Percentiles rank a stretch among this genome's conserved stretches.
Evolutionary conservation across 345 rosid species (phyloP).

Genomic region (Isatis tinctoria): DNA sequence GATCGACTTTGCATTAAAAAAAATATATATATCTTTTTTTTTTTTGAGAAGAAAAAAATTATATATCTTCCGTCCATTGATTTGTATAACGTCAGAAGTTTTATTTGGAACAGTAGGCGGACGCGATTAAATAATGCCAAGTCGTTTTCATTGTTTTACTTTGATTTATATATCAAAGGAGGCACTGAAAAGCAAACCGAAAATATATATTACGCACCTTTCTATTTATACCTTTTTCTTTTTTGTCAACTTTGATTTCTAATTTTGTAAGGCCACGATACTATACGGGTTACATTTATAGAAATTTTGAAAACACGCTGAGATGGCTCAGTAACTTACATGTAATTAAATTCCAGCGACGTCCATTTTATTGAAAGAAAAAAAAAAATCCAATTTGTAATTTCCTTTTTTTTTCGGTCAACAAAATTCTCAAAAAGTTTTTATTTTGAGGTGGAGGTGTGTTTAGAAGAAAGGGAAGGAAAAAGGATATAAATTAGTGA

Average conservation of each 20-base stretch:
- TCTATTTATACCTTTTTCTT: not conserved
- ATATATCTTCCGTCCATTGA: not conserved
- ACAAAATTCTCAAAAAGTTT: too few species aligned
- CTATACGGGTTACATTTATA: not conserved
- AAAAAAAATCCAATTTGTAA: not conserved
- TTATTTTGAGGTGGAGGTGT: too few species aligned
- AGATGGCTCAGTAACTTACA: not conserved
- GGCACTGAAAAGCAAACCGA: constrained; percentile 5
- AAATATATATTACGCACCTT: not conserved
- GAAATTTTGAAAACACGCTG: not conserved
- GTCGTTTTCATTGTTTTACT: constrained; percentile 14
- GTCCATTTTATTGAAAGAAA: not conserved
- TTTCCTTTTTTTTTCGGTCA: not conserved
- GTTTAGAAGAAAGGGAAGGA: not conserved
- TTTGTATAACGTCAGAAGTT: constrained; percentile 1
- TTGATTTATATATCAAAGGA: not conserved
- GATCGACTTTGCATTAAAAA: not conserved
- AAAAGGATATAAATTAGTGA: not conserved
- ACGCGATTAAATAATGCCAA: constrained; percentile 17
- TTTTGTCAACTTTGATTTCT: not conserved
- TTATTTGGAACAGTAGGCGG: constrained; percentile 21
- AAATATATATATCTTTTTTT: not conserved
- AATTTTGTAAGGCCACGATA: not conserved
- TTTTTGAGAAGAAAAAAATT: too few species aligned
- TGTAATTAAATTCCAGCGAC: not conserved